Evolutionary conservation across 108 stramenopile species (phyloP), one percentile per base, ranked within the genome.

Genomic region (Fragilariopsis cylindrus): DNA sequence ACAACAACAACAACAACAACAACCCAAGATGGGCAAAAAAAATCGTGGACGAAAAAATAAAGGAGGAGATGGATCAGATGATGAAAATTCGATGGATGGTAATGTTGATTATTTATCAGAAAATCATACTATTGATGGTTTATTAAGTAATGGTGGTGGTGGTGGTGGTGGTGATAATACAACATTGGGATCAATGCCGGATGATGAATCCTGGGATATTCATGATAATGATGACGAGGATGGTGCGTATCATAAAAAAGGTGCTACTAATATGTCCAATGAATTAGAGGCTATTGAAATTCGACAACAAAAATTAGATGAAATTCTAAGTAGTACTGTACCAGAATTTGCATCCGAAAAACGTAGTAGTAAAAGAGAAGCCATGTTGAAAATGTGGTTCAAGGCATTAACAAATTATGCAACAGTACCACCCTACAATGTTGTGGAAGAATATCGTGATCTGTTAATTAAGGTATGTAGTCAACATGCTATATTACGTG

Each of bases 321-420:
- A 82, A 0, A 52, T 70, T 12, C 65, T 84, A 48, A 19, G 63
- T n/a, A 48, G 13, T 11, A 64, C 65, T 4, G 30, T 78, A 5
- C 75, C 76, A 12, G 83, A 84, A 11, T 80, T 83, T 46, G 30
- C 85, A 1, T 57, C 74, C 15, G 90, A 91, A 75, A 93, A 89
- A 47, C 83, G 90, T 76, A 68, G 87, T 3, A 74, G 86, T 9
- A 82, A 80, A 48, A 84, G 90, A 42, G 91, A 95, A 79, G 68
- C 76, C n/a, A 54, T 41, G 1, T 76, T 88, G 16, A 78, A 80
- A 18, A 30, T 60, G 30, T 68, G 88, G 19, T 95, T 95, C 81
- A 79, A 79, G 69, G 78, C 84, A 12, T 57, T 95, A 2, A 85
- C 90, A 8, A 88, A 89, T 57, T 92, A 80, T 65, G 88, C 89